A percentile compares a stretch with the other conserved stretches of the same genome.
Evolutionary conservation across 2,329 filamentous ascomycete species (phyloP).

Genomic region (Botryosphaeria dothidea): DNA sequence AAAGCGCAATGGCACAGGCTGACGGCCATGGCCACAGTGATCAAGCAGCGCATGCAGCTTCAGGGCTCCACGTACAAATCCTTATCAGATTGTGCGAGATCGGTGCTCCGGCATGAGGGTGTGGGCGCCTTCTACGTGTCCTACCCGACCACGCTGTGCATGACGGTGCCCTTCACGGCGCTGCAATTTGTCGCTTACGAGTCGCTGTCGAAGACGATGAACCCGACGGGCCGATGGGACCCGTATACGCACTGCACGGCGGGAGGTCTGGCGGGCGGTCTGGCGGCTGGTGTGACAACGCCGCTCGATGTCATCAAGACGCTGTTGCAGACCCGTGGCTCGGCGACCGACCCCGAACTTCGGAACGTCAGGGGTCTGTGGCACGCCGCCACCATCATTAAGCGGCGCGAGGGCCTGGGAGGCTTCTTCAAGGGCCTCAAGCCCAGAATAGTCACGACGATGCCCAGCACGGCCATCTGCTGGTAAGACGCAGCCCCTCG

Average conservation of each 20-base stretch:
- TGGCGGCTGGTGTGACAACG: constrained; percentile 91
- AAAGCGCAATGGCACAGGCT: background rate
- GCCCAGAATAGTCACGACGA: constrained; percentile 90
- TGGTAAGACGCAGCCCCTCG: constrained; percentile 62
- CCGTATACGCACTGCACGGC: constrained; percentile 92
- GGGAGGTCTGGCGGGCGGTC: constrained; percentile 87
- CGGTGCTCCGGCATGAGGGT: constrained; percentile 86
- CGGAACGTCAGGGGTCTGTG: constrained; percentile 80
- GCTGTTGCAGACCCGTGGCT: constrained; percentile 88
- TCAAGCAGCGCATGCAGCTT: constrained; percentile 99
- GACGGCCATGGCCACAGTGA: constrained; percentile 62
- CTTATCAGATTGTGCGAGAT: constrained; percentile 81
- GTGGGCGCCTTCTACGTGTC: constrained; percentile 95
- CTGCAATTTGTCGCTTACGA: constrained; percentile 98
- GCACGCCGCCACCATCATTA: constrained; percentile 78
- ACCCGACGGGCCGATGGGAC: constrained; percentile 82
- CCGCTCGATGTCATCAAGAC: constrained; percentile 99
- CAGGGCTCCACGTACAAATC: constrained; percentile 92
- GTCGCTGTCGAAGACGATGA: constrained; percentile 91
- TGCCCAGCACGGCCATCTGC: constrained; percentile 99
- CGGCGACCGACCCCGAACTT: constrained; percentile 76
- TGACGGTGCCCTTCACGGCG: constrained; percentile 98
- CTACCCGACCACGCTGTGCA: constrained; percentile 94
- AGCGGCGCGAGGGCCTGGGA: constrained; percentile 76
- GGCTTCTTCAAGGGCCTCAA: constrained; percentile 94